Percentiles rank a stretch among this genome's conserved stretches.
Evolutionary conservation across 2,329 filamentous ascomycete genomes (phyloP).

Genomic region (Fusarium pseudocircinatum): DNA sequence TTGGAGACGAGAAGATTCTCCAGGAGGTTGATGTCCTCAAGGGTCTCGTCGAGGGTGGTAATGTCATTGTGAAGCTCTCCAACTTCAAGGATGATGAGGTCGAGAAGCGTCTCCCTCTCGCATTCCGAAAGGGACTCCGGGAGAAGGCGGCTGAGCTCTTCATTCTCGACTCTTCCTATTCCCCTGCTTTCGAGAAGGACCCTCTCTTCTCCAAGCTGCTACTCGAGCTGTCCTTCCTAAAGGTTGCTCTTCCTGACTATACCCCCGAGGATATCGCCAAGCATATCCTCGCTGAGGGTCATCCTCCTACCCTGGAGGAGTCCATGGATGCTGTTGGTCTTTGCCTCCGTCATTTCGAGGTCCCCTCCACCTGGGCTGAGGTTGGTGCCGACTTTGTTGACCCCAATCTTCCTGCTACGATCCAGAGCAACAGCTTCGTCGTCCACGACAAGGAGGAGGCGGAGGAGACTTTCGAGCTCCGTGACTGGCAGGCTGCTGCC

Average conservation of each 20-base stretch:
- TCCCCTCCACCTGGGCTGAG: conserved; percentile 83
- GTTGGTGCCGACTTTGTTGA: conserved; percentile 63
- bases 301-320: conserved; percentile 61
- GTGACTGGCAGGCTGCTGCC: conserved; percentile 84
- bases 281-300: conserved; percentile 67
- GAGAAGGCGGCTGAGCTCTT: conserved; percentile 77
- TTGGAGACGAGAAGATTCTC: conserved; percentile 83
- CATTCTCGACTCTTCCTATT: conserved; percentile 76
- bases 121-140: conserved; percentile 76
- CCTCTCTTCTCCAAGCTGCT: conserved; percentile 72
- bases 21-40: conserved; percentile 79
- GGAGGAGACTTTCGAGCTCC: conserved; percentile 72
- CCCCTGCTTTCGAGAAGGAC: conserved; percentile 74
- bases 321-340: conserved; percentile 74
- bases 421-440: conserved; percentile 84
- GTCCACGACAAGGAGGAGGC: conserved; percentile 79
- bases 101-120: conserved; percentile 82
- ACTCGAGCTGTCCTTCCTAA: conserved; percentile 84
- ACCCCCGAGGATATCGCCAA: conserved; percentile 72
- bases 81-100: conserved; percentile 87
- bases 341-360: conserved; percentile 76
- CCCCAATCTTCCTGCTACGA: conserved; percentile 66
- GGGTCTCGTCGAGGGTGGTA: conserved; percentile 75
- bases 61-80: conserved; percentile 78
- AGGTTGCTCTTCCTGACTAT: conserved; percentile 74